These are phyloP conservation scores for Vicia faba DNA, from an alignment of 306 rosid genomes.

Conservation along the genomic window DNA sequence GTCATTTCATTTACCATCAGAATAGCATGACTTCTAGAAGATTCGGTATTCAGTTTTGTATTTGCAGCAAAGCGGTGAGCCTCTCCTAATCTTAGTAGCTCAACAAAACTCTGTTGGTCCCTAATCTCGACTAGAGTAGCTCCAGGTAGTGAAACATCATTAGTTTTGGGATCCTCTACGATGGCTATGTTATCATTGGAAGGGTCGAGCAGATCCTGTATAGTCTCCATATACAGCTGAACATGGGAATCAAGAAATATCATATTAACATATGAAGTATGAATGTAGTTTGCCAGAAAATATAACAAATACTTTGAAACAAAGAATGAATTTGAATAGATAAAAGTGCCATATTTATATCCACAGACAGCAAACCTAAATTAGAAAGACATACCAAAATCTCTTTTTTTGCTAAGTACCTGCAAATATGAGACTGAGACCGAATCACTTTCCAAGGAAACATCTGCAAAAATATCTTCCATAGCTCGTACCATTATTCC, in stretches of 20 bases:
- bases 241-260: slow-evolving; percentile 38
- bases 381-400: slow-evolving; percentile 10
- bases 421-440: slow-evolving; percentile 87
- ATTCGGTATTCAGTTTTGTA: slow-evolving; percentile 92
- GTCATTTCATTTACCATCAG: slow-evolving; percentile 65
- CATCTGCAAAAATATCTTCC: slow-evolving; percentile 90
- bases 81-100: slow-evolving; percentile 87
- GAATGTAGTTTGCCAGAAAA: slow-evolving; percentile 27
- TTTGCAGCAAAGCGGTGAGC: slow-evolving; percentile 97
- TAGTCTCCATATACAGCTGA: slow-evolving; percentile 98
- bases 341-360: not conserved
- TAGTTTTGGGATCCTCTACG: slow-evolving; percentile 93
- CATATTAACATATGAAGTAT: slow-evolving; percentile 20
- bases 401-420: slow-evolving; percentile 50
- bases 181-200: slow-evolving; percentile 88
- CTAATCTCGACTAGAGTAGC: slow-evolving; percentile 84
- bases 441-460: slow-evolving; percentile 75
- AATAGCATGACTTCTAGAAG: slow-evolving; percentile 99
- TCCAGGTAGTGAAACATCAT: slow-evolving; percentile 96
- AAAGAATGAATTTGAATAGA: slow-evolving; percentile 12
- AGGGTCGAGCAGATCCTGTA: slow-evolving; percentile 95
- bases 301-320: slow-evolving; percentile 17
- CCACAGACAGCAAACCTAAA: slow-evolving; percentile 19
- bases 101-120: slow-evolving; percentile 82
- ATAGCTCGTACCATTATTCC: slow-evolving; percentile 99